phyloP scores from a whole-genome alignment of 129 eudicot species.

The Pulicaria dysenterica region DNA sequence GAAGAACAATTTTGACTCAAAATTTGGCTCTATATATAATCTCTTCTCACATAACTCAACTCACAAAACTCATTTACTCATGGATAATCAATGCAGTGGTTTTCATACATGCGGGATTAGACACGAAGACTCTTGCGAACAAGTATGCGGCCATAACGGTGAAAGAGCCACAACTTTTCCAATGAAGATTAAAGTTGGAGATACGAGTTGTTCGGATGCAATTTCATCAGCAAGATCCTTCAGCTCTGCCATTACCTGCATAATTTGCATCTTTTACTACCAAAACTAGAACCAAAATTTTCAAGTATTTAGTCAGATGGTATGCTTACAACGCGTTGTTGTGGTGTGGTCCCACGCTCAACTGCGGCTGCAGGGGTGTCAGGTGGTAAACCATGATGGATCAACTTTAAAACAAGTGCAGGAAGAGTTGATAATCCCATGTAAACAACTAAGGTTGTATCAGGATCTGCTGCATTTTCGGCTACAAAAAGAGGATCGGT shows the following conservation, averaged over 20 bases:
- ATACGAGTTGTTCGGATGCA: constrained; percentile 51
- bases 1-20: too few species aligned
- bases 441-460: constrained; percentile 83
- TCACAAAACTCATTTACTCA: neutral
- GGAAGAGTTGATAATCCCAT: constrained; percentile 98
- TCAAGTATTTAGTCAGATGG: neutral
- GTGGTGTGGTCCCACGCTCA: constrained; percentile 97
- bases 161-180: constrained; percentile 98
- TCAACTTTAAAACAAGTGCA: constrained; percentile 67
- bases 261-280: neutral
- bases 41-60: too few species aligned
- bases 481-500: constrained; percentile 88
- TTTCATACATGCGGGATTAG: constrained; percentile 26
- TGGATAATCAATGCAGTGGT: neutral
- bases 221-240: constrained; percentile 75
- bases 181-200: constrained; percentile 85
- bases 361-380: constrained; percentile 93
- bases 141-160: constrained; percentile 73
- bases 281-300: neutral
- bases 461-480: constrained; percentile 95
- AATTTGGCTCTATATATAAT: too few species aligned
- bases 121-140: constrained; percentile 35
- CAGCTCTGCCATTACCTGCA: constrained; percentile 75
- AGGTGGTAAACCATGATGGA: constrained; percentile 73
- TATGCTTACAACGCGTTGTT: constrained; percentile 80